phyloP scores from a whole-genome alignment of 257 asterid species.

The Jacaranda copaia region DNA sequence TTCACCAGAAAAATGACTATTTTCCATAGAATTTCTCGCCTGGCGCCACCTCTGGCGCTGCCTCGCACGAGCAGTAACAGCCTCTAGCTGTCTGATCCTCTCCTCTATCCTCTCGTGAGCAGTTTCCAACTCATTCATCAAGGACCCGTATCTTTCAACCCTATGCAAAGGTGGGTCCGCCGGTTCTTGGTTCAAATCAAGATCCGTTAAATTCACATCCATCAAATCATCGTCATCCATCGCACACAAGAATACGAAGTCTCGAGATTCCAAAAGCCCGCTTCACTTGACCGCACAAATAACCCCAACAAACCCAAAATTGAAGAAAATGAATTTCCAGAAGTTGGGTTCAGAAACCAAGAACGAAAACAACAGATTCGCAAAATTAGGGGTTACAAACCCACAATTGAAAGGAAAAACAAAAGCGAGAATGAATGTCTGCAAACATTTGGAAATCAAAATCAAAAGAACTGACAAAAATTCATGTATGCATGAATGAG shows the following conservation, averaged over 20 bases:
- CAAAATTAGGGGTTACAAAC: constrained; percentile 35
- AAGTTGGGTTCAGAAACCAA: constrained; percentile 30
- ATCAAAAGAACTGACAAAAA: constrained; percentile 17
- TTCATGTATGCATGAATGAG: constrained; percentile 22
- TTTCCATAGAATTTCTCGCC: constrained; percentile 45
- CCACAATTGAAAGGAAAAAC: constrained; percentile 8
- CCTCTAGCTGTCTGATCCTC: constrained; percentile 84
- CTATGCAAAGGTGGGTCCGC: constrained; percentile 51
- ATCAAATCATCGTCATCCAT: constrained; percentile 64
- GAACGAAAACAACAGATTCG: constrained; percentile 28
- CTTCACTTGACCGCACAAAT: constrained; percentile 25
- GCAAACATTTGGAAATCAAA: constrained; percentile 35
- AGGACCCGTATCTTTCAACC: constrained; percentile 54
- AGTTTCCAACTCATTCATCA: constrained; percentile 61
- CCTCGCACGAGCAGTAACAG: constrained; percentile 77
- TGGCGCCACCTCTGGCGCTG: constrained; percentile 74
- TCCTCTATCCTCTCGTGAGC: constrained; percentile 73
- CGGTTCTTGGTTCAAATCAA: constrained; percentile 86
- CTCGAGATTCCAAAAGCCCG: constrained; percentile 40
- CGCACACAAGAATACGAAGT: constrained; percentile 27
- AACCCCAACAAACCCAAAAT: constrained; percentile 12
- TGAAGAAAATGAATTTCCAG: background rate
- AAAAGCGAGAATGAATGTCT: background rate
- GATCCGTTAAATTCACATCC: constrained; percentile 68
- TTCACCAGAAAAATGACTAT: constrained; percentile 39